These are phyloP conservation scores for Cladosporium sp. DNA, from an alignment of 2,329 filamentous ascomycete species.

Conservation along the genomic window DNA sequence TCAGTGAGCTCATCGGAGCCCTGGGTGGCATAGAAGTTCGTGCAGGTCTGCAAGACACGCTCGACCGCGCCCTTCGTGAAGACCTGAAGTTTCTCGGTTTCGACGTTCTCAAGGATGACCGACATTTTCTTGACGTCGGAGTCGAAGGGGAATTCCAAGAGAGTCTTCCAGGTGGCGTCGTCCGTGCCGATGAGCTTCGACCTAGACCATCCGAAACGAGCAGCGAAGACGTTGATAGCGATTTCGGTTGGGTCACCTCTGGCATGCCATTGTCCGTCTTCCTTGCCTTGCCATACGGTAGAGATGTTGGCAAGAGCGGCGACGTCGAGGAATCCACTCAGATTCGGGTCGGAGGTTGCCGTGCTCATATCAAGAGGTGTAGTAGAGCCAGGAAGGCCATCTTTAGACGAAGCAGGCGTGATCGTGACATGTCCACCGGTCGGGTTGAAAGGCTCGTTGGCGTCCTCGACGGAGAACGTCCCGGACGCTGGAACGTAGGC, in stretches of 20 bases:
- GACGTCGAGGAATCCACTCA: constrained; percentile 29
- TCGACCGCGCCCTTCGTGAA: constrained; percentile 67
- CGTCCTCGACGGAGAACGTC: constrained; percentile 54
- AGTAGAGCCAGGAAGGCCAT: neutral
- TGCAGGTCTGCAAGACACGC: constrained; percentile 59
- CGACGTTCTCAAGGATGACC: constrained; percentile 60
- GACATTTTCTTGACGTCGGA: constrained; percentile 73
- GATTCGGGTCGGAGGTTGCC: constrained; percentile 1
- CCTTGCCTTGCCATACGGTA: constrained; percentile 48
- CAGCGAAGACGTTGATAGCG: constrained; percentile 67
- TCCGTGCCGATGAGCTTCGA: constrained; percentile 32
- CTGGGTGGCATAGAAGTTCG: constrained; percentile 29
- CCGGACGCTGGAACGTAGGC: constrained; percentile 56
- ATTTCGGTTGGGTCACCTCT: constrained; percentile 67
- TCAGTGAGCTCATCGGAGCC: constrained; percentile 32
- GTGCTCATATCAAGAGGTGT: neutral
- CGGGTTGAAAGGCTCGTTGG: constrained; percentile 54
- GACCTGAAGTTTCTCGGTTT: constrained; percentile 39
- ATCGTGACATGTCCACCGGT: constrained; percentile 53
- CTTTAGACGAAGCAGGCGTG: neutral
- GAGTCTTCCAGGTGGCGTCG: constrained; percentile 47
- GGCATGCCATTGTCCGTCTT: constrained; percentile 54
- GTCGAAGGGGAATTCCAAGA: constrained; percentile 67
- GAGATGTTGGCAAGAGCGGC: constrained; percentile 62
- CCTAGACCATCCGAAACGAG: constrained; percentile 47